Conservation (phyloP, 768 basidiomycete species). For the Zangia roseola region DNA sequence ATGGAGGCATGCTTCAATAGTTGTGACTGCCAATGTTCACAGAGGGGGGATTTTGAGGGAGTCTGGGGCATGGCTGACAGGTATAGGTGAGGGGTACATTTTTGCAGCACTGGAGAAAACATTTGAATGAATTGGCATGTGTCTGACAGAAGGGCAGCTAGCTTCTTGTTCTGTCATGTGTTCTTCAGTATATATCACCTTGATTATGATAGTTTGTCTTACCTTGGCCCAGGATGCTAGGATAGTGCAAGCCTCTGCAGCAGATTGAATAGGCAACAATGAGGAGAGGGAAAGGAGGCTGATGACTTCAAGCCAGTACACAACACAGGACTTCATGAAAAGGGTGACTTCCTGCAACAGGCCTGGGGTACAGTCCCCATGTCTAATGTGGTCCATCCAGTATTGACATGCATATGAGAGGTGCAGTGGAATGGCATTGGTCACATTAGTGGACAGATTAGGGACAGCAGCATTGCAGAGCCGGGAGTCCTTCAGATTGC, state of each 20-base stretch:
- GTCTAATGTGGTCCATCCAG: background rate
- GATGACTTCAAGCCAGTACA: too few relatives aligned
- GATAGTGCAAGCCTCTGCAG: background rate
- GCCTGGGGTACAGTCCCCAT: background rate
- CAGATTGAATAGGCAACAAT: background rate
- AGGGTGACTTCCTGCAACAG: background rate
- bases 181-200: background rate
- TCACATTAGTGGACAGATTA: background rate
- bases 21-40: background rate
- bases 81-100: background rate
- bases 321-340: background rate
- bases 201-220: background rate
- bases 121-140: slow-evolving; percentile 1
- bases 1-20: background rate
- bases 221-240: slow-evolving; percentile 6
- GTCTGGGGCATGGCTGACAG: slow-evolving; percentile 5
- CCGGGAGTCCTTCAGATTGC: too few relatives aligned
- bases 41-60: background rate
- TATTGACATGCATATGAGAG: background rate
- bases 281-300: background rate
- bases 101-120: background rate
- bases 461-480: background rate
- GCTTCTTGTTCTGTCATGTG: background rate
- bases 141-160: slow-evolving; percentile 2
- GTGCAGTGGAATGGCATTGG: background rate